These are phyloP conservation scores for Candida dendrica DNA, from an alignment of 805 yeast genomes.

Conservation along the genomic window DNA sequence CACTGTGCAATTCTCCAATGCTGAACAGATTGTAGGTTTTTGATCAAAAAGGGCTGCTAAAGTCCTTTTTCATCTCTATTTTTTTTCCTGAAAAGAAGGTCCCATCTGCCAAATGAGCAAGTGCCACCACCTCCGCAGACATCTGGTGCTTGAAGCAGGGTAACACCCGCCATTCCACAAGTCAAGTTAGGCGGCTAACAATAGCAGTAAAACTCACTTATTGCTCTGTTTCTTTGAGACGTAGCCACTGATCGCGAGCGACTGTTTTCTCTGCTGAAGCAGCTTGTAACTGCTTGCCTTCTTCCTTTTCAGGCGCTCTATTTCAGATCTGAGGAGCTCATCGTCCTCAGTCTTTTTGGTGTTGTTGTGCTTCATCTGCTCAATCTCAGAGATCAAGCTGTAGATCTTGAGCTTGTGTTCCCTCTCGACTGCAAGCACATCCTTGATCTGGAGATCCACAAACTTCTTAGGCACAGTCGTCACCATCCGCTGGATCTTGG, in stretches of 20 bases:
- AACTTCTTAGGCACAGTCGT: conserved; percentile 20
- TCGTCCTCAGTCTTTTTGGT: conserved; percentile 1
- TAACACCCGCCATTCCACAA: no score
- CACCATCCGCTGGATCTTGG: conserved; percentile 14
- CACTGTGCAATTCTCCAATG: no score
- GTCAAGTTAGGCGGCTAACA: no score
- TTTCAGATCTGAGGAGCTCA: conserved; percentile 4
- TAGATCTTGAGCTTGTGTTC: conserved; percentile 21
- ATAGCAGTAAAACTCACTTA: no score
- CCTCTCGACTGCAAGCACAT: conserved; percentile 18
- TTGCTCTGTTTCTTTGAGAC: conserved; percentile 1
- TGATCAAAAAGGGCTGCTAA: no score
- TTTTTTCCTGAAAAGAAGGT: no score
- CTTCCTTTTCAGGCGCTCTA: conserved; percentile 8
- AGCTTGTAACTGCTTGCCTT: conserved; percentile 6
- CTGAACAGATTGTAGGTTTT: no score
- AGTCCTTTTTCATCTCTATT: no score
- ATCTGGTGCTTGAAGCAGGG: no score
- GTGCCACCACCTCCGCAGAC: no score
- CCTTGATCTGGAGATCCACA: conserved; percentile 12
- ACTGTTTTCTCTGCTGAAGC: conserved; percentile 14
- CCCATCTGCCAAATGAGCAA: no score
- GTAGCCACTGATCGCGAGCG: conserved; percentile 7
- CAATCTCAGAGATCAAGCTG: conserved; percentile 16
- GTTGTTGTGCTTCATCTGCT: conserved; percentile 3